Conservation (phyloP, 164 flowering plant species). For the Litsea cubeba region DNA sequence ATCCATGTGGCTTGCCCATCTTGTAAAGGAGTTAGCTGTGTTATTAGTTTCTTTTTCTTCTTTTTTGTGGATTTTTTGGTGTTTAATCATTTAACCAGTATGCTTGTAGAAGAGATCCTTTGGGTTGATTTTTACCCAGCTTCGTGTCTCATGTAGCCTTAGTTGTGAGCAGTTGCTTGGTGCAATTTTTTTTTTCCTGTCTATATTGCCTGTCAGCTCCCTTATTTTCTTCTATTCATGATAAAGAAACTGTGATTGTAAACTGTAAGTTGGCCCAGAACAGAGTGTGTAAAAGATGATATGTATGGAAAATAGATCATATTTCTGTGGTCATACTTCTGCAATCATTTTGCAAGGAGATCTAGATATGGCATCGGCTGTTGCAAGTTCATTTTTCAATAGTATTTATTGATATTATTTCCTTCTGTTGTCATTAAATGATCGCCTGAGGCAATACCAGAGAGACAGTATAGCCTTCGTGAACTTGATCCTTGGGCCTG, state of each 20-base stretch:
- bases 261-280: background rate
- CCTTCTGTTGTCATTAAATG: too few relatives aligned
- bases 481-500: too few relatives aligned
- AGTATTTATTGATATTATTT: background rate
- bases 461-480: too few relatives aligned
- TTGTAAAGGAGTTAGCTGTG: background rate
- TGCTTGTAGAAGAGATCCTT: background rate
- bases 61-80: background rate
- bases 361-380: background rate
- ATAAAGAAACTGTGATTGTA: background rate
- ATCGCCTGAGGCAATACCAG: too few relatives aligned
- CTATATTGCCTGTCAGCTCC: background rate
- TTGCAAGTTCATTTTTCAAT: background rate
- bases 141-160: background rate
- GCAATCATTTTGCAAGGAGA: background rate
- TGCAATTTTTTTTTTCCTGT: background rate
- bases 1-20: background rate
- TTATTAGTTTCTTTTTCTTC: background rate
- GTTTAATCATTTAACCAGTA: background rate
- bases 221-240: background rate
- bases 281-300: background rate
- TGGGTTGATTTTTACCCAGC: background rate
- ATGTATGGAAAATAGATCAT: background rate
- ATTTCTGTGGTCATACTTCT: background rate
- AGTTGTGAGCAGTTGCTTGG: background rate